A percentile compares a stretch with the other conserved stretches of the same genome.
These are phyloP conservation scores for Phlebiopsis gigantea DNA, from an alignment of 768 basidiomycete genomes.

Conservation along the genomic window DNA sequence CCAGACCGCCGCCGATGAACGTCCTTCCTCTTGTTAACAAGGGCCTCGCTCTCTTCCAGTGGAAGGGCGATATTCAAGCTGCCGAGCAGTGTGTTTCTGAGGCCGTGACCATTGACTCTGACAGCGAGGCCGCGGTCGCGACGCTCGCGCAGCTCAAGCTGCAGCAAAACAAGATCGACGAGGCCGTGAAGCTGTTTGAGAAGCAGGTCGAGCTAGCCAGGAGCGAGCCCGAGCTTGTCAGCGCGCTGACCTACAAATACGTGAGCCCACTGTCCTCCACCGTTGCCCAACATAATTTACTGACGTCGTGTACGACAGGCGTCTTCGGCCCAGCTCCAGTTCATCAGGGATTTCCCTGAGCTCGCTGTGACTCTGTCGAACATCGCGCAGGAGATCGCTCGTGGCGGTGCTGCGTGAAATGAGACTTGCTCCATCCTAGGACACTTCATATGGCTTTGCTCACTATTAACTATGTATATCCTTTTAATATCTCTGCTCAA, in stretches of 20 bases:
- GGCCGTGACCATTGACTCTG: constrained; percentile 82
- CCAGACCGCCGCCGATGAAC: constrained; percentile 52
- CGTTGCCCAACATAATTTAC: background rate
- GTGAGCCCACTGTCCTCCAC: constrained; percentile 36
- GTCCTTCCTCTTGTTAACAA: constrained; percentile 96
- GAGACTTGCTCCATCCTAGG: background rate
- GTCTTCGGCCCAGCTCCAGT: constrained; percentile 75
- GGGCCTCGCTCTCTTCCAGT: constrained; percentile 93
- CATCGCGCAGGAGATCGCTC: constrained; percentile 1
- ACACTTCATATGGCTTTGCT: background rate
- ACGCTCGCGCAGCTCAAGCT: constrained; percentile 90
- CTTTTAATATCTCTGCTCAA: constrained; percentile 1
- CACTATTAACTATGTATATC: constrained; percentile 4
- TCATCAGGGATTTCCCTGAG: constrained; percentile 77
- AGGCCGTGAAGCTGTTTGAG: constrained; percentile 83
- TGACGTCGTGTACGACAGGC: constrained; percentile 41
- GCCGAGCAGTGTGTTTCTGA: constrained; percentile 86
- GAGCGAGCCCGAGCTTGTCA: constrained; percentile 83
- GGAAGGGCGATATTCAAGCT: constrained; percentile 81
- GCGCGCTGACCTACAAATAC: constrained; percentile 73
- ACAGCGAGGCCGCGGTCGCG: constrained; percentile 95
- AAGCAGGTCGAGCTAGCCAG: constrained; percentile 80
- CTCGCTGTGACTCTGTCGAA: constrained; percentile 42
- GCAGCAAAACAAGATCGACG: constrained; percentile 85
- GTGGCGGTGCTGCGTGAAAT: background rate